These are phyloP conservation scores for Erythrobasidium yunnanense DNA, from an alignment of 768 basidiomycete genomes.

Conservation along the genomic window DNA sequence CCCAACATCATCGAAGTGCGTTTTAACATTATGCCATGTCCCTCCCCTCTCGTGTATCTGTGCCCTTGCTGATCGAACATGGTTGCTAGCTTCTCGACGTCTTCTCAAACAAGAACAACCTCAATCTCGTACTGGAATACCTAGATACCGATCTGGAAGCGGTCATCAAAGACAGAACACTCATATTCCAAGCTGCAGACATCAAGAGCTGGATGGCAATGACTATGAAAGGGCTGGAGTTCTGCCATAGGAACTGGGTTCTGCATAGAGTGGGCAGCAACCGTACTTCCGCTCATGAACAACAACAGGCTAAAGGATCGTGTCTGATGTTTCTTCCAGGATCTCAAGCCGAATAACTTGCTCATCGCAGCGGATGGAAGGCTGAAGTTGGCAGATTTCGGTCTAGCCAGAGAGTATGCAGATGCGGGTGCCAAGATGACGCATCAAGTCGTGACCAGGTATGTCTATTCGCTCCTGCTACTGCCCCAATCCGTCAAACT, in stretches of 20 bases:
- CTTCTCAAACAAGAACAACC: constrained; percentile 87
- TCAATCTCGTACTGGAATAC: constrained; percentile 95
- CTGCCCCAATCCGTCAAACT: neutral
- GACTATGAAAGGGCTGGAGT: constrained; percentile 95
- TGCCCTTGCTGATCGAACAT: neutral
- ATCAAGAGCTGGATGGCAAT: constrained; percentile 99
- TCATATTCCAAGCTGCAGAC: constrained; percentile 87
- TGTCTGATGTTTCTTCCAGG: constrained; percentile 47
- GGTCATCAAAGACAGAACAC: constrained; percentile 82
- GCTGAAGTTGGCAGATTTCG: constrained; percentile 96
- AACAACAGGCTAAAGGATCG: no score
- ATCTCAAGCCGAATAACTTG: constrained; percentile 97
- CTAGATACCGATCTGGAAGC: constrained; percentile 92
- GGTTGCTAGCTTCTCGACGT: constrained; percentile 72
- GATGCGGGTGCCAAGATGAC: constrained; percentile 97
- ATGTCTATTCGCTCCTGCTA: constrained; percentile 34
- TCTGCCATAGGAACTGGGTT: constrained; percentile 88
- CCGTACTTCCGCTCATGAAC: no score
- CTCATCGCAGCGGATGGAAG: constrained; percentile 80
- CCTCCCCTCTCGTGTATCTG: neutral
- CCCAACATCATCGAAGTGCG: constrained; percentile 85
- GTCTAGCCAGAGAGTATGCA: constrained; percentile 88
- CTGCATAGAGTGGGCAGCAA: constrained; percentile 64
- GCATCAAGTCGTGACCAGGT: constrained; percentile 94
- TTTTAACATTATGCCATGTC: constrained; percentile 2